Base-by-base conservation (phyloP, 129 eudicot species). In the Flaveria bidentis region DNA sequence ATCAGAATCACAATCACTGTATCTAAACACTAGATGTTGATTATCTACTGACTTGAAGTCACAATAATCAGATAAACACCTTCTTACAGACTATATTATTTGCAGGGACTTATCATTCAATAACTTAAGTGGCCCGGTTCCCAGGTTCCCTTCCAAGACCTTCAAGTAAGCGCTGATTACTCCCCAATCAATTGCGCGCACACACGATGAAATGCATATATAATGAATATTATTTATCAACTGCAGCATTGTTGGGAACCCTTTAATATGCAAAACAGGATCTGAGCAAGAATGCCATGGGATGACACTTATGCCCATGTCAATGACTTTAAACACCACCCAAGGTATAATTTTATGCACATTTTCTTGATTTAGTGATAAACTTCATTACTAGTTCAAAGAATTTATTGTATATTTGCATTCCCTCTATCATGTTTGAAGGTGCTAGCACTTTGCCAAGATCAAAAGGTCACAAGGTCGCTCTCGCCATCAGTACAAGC, bases 71-170 rank as follows among this genome's bases (percentile, higher is more conserved):
- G 47, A 58, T 57, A 23, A 72, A 72, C 76, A 55, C 17, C 7
- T 13, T 51, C 72, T 61, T 52, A 13, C 33, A 63, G 15, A 47
- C 51, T 47, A 71, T 26, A n/a, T 57, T 45, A 17, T 36, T 71
- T 30, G 69, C 79, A 92, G 97, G 75, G 97, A 92, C 79, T 85
- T 92, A 78, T 92, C 97, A 41, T 92, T 76, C 82, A 92, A 92
- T 82, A 92, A 92, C 84, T 81, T 92, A 82, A 89, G 87, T 77
- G 92, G 90, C 56, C 97, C 92, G 12, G 86, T 92, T 57, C 97
- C 97, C 2, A 72, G 86, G 71, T 82, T 92, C 81, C 91, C 91
- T 76, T 83, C 96, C 28, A 92, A 92, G 81, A 84, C 88, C 64
- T 87, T 92, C 91, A 92, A 83, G 97, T 92, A 87, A 87, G 88